Evolutionary conservation across 371 early-diverging fungal species (phyloP).

Genomic region (Haplosporangium sp.): DNA sequence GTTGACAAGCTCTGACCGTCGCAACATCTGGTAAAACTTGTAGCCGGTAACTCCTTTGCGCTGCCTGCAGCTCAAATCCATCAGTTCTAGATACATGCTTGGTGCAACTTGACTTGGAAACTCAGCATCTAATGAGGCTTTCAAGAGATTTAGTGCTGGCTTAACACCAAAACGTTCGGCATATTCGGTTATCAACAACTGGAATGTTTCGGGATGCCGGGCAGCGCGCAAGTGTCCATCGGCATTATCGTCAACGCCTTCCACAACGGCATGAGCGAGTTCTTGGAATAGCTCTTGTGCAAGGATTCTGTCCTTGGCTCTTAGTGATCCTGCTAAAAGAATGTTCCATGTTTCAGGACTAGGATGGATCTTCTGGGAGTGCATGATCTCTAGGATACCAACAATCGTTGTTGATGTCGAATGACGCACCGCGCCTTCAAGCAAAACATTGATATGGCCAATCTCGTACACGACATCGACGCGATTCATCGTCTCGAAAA

Average conservation of each 20-base stretch:
- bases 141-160: slow-evolving; percentile 14
- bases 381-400: slow-evolving; percentile 50
- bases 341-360: slow-evolving; percentile 40
- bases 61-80: slow-evolving; percentile 22
- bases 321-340: slow-evolving; percentile 28
- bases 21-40: slow-evolving; percentile 13
- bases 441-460: slow-evolving; percentile 36
- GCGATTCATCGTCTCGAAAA: slow-evolving; percentile 38
- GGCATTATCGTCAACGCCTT: not conserved
- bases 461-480: slow-evolving; percentile 10
- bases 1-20: slow-evolving; percentile 10
- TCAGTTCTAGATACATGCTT: slow-evolving; percentile 28
- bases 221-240: slow-evolving; percentile 33
- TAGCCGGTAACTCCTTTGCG: slow-evolving; percentile 29
- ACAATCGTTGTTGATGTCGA: slow-evolving; percentile 18
- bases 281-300: slow-evolving; percentile 31
- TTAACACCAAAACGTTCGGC: slow-evolving; percentile 35
- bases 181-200: slow-evolving; percentile 31
- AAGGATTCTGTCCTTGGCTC: slow-evolving; percentile 16
- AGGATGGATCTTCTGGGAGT: slow-evolving; percentile 21
- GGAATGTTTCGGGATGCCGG: slow-evolving; percentile 40
- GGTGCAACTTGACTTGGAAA: slow-evolving; percentile 19
- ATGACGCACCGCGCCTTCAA: slow-evolving; percentile 39
- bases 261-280: slow-evolving; percentile 16
- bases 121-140: slow-evolving; percentile 26